Percentiles rank a stretch among this genome's conserved stretches.
Conservation (phyloP, 768 basidiomycete genomes). For the Hysterangium stoloniferum region DNA sequence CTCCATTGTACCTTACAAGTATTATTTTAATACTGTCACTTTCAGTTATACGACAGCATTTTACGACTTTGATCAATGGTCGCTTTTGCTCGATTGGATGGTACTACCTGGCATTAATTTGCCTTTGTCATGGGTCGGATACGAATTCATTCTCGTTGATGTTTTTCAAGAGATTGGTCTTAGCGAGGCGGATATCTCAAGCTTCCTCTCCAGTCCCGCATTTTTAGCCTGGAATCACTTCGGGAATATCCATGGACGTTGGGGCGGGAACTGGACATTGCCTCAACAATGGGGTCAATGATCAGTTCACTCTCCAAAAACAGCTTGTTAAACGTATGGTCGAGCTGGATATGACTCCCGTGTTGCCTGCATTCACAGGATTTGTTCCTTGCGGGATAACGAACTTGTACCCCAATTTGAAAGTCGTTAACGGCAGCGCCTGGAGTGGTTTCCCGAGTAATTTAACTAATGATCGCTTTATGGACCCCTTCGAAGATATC, state of each 20-base stretch:
- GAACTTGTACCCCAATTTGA: slow-evolving; percentile 26
- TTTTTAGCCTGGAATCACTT: slow-evolving; percentile 38
- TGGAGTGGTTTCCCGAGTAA: slow-evolving; percentile 29
- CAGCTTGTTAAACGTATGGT: slow-evolving; percentile 30
- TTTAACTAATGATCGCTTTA: slow-evolving; percentile 32
- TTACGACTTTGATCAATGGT: slow-evolving; percentile 34
- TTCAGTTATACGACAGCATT: slow-evolving; percentile 35
- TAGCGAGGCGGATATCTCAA: slow-evolving; percentile 26
- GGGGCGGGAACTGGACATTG: slow-evolving; percentile 29
- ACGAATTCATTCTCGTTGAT: slow-evolving; percentile 30
- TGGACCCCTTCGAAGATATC: slow-evolving; percentile 33
- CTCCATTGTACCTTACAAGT: slow-evolving; percentile 32
- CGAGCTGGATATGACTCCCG: slow-evolving; percentile 37
- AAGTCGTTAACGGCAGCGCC: slow-evolving; percentile 27
- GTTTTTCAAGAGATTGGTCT: slow-evolving; percentile 32
- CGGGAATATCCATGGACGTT: slow-evolving; percentile 35
- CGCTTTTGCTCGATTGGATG: slow-evolving; percentile 34
- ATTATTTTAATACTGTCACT: slow-evolving; percentile 37
- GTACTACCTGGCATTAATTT: slow-evolving; percentile 34
- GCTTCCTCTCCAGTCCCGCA: slow-evolving; percentile 31
- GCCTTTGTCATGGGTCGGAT: slow-evolving; percentile 35
- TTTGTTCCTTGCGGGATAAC: slow-evolving; percentile 31
- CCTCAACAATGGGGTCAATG: slow-evolving; percentile 31
- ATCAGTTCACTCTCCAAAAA: slow-evolving; percentile 32
- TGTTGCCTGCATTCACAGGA: slow-evolving; percentile 35